Base-by-base conservation (phyloP, 768 basidiomycete species). In the Amanita pseudoporphyria region DNA sequence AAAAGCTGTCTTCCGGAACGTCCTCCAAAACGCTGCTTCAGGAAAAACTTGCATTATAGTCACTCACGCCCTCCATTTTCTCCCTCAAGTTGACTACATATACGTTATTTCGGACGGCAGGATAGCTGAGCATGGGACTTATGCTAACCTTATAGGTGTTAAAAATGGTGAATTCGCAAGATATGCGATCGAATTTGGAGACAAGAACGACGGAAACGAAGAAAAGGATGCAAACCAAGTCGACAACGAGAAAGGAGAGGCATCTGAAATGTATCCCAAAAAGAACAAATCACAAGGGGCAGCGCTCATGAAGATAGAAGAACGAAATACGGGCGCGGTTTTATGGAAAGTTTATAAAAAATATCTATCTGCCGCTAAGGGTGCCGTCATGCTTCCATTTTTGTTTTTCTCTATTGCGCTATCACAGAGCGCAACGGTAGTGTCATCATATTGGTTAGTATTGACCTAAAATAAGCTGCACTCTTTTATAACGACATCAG, bases 61-160 rank as follows among this genome's bases (percentile, higher is more conserved):
- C 40, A 97, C 93, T 0, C 91, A 95, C 59, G 90, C 88, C 1
- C 72, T 95, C 7, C 91, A 95, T 64, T 87, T 94, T 70, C 75
- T 97, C 19, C 85, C 87, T 1, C 72, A 85, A 50, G 87, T 89
- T 24, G 91, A 95, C 64, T 87, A 88, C 60, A 84, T 97, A 60
- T 82, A 82, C 59, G 81, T 82, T 30, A 67, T 97, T 45, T 73
- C 75, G 9, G 81, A 91, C 35, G 92, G 93, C 5, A 71, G 69
- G 31, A 79, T 97, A 51, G 77, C 76, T 18, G 92, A 95, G 63
- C 76, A 74, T 9, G 93, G 93, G 2, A 84, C 88, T 1, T 95
- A 87, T 56, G 58, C 67, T 0, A 80, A 87, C 43, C 73, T 97
- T 32, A 79, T 88, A 65, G 63, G 18, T 63, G 7, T 73, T 68